These are phyloP conservation scores for Salinomyces thailandicus DNA, from an alignment of 2,329 filamentous ascomycete genomes.

Conservation along the genomic window DNA sequence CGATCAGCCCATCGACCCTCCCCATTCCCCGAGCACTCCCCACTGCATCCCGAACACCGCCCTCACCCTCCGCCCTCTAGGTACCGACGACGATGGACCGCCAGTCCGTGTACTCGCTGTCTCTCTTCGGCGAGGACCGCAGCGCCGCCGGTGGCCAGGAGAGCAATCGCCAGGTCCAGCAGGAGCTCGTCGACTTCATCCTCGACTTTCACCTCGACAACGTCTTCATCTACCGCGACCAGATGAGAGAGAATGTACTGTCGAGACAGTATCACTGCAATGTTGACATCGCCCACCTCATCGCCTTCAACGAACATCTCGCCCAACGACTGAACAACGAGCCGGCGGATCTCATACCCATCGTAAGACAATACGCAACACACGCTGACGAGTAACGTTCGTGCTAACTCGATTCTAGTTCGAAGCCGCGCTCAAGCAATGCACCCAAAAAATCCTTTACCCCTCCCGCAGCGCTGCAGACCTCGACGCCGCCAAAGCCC, in stretches of 20 bases:
- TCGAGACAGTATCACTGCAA: conserved; percentile 94
- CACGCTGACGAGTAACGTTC: background rate
- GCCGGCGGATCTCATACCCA: conserved; percentile 81
- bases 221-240: conserved; percentile 91
- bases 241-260: conserved; percentile 87
- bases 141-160: conserved; percentile 26
- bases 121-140: conserved; percentile 51
- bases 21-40: too few relatives aligned
- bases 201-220: conserved; percentile 91
- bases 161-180: conserved; percentile 49
- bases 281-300: conserved; percentile 88
- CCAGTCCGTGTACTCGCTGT: conserved; percentile 75
- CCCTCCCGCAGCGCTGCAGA: conserved; percentile 57
- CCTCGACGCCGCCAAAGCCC: conserved; percentile 35
- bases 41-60: background rate
- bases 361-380: conserved; percentile 47
- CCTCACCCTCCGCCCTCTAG: background rate
- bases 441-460: conserved; percentile 87
- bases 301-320: conserved; percentile 91
- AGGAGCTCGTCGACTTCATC: conserved; percentile 78
- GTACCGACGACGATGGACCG: conserved; percentile 58
- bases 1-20: too few relatives aligned
- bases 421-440: conserved; percentile 78
- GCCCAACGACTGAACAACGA: conserved; percentile 82
- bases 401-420: conserved; percentile 49